A percentile compares a stretch with the other conserved stretches of the same genome.
phyloP scores from a whole-genome alignment of 2,329 filamentous ascomycete genomes.

The Cladosporium phlei region DNA sequence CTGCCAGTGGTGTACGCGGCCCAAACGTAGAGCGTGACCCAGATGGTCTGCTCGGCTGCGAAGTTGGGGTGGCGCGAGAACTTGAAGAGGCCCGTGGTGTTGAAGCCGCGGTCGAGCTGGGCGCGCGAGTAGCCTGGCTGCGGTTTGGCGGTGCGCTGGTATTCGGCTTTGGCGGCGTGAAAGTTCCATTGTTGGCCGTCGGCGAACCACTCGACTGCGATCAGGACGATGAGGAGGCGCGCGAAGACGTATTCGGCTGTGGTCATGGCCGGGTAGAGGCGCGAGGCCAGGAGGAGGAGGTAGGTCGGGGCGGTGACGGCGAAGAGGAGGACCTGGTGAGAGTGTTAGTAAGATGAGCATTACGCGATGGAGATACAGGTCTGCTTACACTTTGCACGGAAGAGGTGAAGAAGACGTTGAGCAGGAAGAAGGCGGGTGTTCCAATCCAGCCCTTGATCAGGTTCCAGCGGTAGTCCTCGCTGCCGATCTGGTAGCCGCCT shows the following conservation, averaged over 20 bases:
- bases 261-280: slow-evolving; percentile 50
- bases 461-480: slow-evolving; percentile 92
- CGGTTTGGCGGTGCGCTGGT: slow-evolving; percentile 67
- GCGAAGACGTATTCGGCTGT: slow-evolving; percentile 56
- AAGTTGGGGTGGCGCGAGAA: slow-evolving; percentile 95
- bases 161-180: slow-evolving; percentile 74
- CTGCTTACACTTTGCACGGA: slow-evolving; percentile 59
- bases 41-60: slow-evolving; percentile 82
- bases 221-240: slow-evolving; percentile 50
- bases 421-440: slow-evolving; percentile 66
- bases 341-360: slow-evolving; percentile 7
- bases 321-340: slow-evolving; percentile 64
- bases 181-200: slow-evolving; percentile 93
- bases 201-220: slow-evolving; percentile 70
- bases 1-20: slow-evolving; percentile 67
- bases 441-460: slow-evolving; percentile 65
- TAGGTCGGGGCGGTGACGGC: slow-evolving; percentile 78
- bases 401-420: slow-evolving; percentile 89
- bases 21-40: slow-evolving; percentile 87
- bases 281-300: slow-evolving; percentile 66
- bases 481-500: slow-evolving; percentile 82
- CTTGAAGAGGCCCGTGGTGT: slow-evolving; percentile 77
- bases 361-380: not conserved
- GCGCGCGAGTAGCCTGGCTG: slow-evolving; percentile 55
- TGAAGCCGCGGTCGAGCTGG: slow-evolving; percentile 86